These are phyloP conservation scores for Thermothielavioides terrestris DNA, from an alignment of 495 filamentous ascomycete species.

Conservation along the genomic window DNA sequence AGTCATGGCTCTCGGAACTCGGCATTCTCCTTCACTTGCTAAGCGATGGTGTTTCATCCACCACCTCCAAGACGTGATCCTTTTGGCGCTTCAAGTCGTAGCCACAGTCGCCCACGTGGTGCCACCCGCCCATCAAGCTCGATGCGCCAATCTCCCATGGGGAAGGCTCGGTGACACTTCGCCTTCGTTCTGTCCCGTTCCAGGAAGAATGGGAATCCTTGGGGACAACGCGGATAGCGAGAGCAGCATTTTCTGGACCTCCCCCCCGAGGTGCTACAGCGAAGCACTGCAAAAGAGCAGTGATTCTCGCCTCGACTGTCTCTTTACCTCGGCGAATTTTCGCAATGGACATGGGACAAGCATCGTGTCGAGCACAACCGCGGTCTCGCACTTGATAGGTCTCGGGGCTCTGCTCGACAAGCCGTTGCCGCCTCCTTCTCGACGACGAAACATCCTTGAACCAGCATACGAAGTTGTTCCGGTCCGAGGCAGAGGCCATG, in stretches of 20 bases:
- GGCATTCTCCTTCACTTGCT: too few relatives aligned
- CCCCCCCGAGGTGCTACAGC: conserved; percentile 9
- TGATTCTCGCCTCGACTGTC: conserved; percentile 18
- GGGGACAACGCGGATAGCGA: background rate
- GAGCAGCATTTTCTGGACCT: conserved; percentile 11
- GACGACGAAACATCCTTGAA: conserved; percentile 1
- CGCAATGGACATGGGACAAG: conserved; percentile 25
- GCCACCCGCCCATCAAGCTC: too few relatives aligned
- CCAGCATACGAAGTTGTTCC: conserved; percentile 21
- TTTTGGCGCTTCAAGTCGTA: too few relatives aligned
- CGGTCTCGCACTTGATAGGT: conserved; percentile 20
- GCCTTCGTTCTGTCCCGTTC: conserved; percentile 1
- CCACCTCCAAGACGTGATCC: too few relatives aligned
- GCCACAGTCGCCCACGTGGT: too few relatives aligned
- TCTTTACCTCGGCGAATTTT: conserved; percentile 28
- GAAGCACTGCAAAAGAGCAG: background rate
- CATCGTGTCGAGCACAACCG: conserved; percentile 21
- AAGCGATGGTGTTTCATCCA: too few relatives aligned
- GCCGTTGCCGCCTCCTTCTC: conserved; percentile 11
- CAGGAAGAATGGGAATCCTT: background rate
- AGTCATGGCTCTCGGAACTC: too few relatives aligned
- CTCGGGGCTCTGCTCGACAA: conserved; percentile 24
- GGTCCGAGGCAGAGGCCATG: conserved; percentile 29
- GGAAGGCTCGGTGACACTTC: too few relatives aligned
- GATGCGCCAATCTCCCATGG: too few relatives aligned